phyloP scores from a whole-genome alignment of 164 flowering plant genomes.

The Euptelea pleiosperma region DNA sequence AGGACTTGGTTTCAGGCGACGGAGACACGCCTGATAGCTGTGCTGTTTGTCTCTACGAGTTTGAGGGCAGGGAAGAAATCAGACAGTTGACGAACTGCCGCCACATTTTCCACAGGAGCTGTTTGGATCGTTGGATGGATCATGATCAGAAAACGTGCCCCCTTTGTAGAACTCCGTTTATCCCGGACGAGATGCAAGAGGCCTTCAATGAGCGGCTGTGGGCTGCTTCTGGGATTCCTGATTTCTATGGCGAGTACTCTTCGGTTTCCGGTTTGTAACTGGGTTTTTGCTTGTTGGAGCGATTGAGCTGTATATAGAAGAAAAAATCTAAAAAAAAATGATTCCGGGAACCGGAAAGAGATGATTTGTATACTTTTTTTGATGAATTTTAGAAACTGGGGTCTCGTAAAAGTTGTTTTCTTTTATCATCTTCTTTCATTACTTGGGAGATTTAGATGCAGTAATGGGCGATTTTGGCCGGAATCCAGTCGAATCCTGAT shows the following conservation, averaged over 20 bases:
- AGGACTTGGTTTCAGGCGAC: constrained; percentile 25
- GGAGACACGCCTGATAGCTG: constrained; percentile 54
- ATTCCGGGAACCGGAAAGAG: constrained; percentile 17
- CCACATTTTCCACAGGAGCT: constrained; percentile 75
- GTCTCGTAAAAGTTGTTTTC: background rate
- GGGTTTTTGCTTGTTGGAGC: background rate
- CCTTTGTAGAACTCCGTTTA: constrained; percentile 66
- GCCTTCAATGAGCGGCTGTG: constrained; percentile 72
- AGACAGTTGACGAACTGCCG: constrained; percentile 65
- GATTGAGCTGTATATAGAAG: background rate
- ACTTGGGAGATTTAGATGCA: background rate
- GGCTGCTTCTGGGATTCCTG: constrained; percentile 57
- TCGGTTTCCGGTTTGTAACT: constrained; percentile 20
- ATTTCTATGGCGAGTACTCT: constrained; percentile 42
- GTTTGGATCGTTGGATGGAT: constrained; percentile 92
- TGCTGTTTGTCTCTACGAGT: constrained; percentile 82
- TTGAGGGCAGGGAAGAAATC: constrained; percentile 64
- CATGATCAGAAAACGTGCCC: constrained; percentile 89
- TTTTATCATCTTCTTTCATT: background rate
- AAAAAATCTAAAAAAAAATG: background rate
- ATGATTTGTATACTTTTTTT: constrained; percentile 16
- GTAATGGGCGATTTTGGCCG: background rate
- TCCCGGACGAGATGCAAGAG: constrained; percentile 51
- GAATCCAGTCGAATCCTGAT: background rate
- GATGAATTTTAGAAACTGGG: constrained; percentile 15